Base-by-base conservation (phyloP, 1,284 basidiomycete genomes). In the Fomitopsis pinicola region DNA sequence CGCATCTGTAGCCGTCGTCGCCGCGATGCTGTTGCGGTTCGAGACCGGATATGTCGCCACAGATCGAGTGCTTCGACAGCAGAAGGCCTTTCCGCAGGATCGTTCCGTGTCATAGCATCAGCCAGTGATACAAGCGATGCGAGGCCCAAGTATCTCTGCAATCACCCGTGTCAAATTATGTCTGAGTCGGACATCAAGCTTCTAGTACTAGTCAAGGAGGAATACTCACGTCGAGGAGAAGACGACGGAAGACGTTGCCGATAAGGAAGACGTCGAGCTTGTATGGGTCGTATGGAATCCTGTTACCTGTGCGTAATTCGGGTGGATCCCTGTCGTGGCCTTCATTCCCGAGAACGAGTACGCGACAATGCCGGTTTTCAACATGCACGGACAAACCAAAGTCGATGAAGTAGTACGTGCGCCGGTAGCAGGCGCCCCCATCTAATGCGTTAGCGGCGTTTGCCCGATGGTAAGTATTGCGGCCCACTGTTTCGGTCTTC, bases 251-350 rank as follows among this genome's bases (percentile, higher is more conserved):
- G 2, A 67, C n/a, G 44, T 72, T 67, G 7, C 73, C 72, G 5
- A 68, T 65, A 4, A 50, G 30, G 60, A 66, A 74, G 10, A 75
- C 63, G 46, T 72, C 71, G 3, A 68, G 62, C 52, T 71, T 71
- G 67, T 74, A 74, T 3, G 73, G 71, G 52, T 75, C 73, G 52
- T 75, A 72, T 0, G 71, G 69, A 1, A 50, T 22, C 15, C 30
- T 50, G 48, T 65, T 56, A 0, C 48, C 45, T 0, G 58, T 28
- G 0, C 67, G 71, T 0, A 73, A 59, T 48, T 74, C 72, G 0
- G 73, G 73, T 3, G 67, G 67, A 2, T 69, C 66, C 22, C 60
- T 54, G 19, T 73, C 72, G 2, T 66, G 55, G 1, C 68, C 72
- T 5, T 57, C 22, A 1, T 5, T 28, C 0, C 67, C 71, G 3